phyloP scores from a whole-genome alignment of 1,284 basidiomycete genomes.

The Fomes fomentarius region DNA sequence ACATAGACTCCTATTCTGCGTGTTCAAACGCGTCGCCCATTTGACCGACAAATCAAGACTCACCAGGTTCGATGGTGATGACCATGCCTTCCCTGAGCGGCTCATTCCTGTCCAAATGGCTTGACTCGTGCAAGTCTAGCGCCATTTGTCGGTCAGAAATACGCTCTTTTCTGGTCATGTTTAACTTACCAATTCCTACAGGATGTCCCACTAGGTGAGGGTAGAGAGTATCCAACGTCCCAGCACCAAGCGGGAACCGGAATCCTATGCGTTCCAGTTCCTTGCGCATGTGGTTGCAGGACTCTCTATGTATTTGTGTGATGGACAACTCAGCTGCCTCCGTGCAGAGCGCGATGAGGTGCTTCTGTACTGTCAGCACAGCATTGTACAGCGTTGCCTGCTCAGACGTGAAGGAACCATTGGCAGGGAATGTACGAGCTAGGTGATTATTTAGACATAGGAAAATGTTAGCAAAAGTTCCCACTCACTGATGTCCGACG shows the following conservation, averaged over 20 bases:
- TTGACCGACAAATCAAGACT: constrained; percentile 11
- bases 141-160: no score
- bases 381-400: constrained; percentile 91
- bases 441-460: constrained; percentile 6
- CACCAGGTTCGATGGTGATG: constrained; percentile 83
- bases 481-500: constrained; percentile 88
- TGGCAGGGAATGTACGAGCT: constrained; percentile 90
- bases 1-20: constrained; percentile 73
- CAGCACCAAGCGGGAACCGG: constrained; percentile 46
- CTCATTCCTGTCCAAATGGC: constrained; percentile 48
- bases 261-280: constrained; percentile 90
- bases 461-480: not conserved
- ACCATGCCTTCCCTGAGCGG: constrained; percentile 80
- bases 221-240: constrained; percentile 81
- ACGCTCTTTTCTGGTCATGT: no score
- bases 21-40: not conserved
- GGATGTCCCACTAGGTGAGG: constrained; percentile 90
- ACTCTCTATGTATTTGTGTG: constrained; percentile 80
- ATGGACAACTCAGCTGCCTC: constrained; percentile 60
- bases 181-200: constrained; percentile 73
- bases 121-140: constrained; percentile 81
- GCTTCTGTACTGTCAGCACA: constrained; percentile 78
- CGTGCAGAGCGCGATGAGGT: constrained; percentile 64
- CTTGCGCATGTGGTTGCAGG: constrained; percentile 67
- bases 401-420: constrained; percentile 77